Percentiles rank a stretch among this genome's conserved stretches.
These are phyloP conservation scores for Cinnamomum micranthum DNA, from an alignment of 164 flowering plant species.

Conservation along the genomic window DNA sequence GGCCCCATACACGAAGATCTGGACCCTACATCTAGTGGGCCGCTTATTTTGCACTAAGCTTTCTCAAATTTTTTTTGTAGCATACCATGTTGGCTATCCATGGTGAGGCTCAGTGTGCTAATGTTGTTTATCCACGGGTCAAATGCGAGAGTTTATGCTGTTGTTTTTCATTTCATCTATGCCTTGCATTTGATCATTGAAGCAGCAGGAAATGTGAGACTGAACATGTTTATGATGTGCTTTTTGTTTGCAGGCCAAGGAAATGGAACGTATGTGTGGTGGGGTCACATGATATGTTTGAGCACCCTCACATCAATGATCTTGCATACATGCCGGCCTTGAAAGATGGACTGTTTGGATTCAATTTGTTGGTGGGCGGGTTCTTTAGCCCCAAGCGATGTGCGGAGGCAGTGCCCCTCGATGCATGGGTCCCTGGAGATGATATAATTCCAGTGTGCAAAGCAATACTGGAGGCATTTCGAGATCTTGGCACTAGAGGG, in stretches of 20 bases:
- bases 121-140: no score
- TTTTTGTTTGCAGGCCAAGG: slow-evolving; percentile 60
- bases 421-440: slow-evolving; percentile 88
- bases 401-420: slow-evolving; percentile 90
- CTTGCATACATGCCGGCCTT: slow-evolving; percentile 96
- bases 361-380: slow-evolving; percentile 91
- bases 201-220: not conserved
- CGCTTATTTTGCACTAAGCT: no score
- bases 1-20: no score
- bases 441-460: slow-evolving; percentile 68
- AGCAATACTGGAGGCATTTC: slow-evolving; percentile 78
- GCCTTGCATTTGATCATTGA: not conserved
- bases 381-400: slow-evolving; percentile 92
- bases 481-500: slow-evolving; percentile 89
- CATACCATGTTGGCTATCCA: not conserved
- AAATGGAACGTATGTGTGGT: slow-evolving; percentile 97
- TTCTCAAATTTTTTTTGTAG: not conserved
- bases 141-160: not conserved
- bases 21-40: no score
- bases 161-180: not conserved
- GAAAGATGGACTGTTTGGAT: slow-evolving; percentile 77
- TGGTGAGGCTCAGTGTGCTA: not conserved
- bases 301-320: slow-evolving; percentile 98
- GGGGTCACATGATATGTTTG: slow-evolving; percentile 90
- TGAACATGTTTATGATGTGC: not conserved